These are phyloP conservation scores for Cyclostephanos invisitatus DNA, from an alignment of 108 stramenopile genomes.

Conservation along the genomic window DNA sequence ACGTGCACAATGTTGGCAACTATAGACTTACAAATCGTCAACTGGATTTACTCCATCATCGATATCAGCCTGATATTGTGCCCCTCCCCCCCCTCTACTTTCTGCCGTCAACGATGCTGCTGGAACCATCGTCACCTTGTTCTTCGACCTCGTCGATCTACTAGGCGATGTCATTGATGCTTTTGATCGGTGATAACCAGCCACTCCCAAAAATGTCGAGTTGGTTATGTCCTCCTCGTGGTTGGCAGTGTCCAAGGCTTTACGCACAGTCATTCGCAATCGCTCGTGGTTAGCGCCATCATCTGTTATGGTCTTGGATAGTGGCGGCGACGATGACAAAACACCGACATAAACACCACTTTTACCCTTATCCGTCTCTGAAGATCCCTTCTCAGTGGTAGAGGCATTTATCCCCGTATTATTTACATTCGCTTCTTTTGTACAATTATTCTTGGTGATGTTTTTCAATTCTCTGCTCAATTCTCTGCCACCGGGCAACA, in stretches of 20 bases:
- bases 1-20: background rate
- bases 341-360: background rate
- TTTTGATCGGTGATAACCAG: background rate
- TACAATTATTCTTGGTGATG: background rate
- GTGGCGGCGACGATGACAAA: background rate
- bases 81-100: background rate
- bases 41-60: slow-evolving; percentile 31
- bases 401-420: background rate
- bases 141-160: slow-evolving; percentile 5
- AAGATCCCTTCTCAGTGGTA: background rate
- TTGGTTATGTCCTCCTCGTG: slow-evolving; percentile 82
- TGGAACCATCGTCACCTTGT: slow-evolving; percentile 10
- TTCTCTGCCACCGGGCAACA: background rate
- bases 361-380: background rate
- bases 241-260: slow-evolving; percentile 63
- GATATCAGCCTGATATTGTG: background rate
- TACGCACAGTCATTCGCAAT: slow-evolving; percentile 74
- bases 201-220: slow-evolving; percentile 72
- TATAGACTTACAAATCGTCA: slow-evolving; percentile 42
- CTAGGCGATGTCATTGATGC: slow-evolving; percentile 15
- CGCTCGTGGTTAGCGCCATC: slow-evolving; percentile 54
- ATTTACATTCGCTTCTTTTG: background rate
- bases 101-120: slow-evolving; percentile 3
- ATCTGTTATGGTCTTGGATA: background rate
- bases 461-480: too few relatives aligned